Evolutionary conservation across 129 eudicot genomes (phyloP), one percentile per base, ranked within the genome.

Genomic region (Heracleum sosnowskyi): DNA sequence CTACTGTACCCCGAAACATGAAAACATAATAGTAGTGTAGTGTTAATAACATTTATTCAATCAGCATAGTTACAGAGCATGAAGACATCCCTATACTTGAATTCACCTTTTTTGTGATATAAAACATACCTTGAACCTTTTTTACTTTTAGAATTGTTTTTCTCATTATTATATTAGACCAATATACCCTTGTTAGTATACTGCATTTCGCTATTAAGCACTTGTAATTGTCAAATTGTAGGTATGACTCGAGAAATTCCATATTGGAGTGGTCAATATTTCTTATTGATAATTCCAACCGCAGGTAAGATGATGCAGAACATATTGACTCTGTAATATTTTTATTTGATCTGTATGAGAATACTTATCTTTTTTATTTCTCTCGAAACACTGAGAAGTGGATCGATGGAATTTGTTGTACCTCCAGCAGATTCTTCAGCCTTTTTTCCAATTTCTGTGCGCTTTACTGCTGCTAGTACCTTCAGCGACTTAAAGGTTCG

Each of bases 321-420:
- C 81, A 10, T 46, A 16, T 33, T 57, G 11, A 49, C 2, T 44
- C 5, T 11, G 18, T n/a, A 11, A 73, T 53, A 18, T 68, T 62
- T 35, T 49, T 10, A 40, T 63, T 29, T 51, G 33, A 44, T 53
- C 60, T 31, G 7, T 17, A 73, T n/a, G 79, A 42, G 49, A 47
- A 68, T 39, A 28, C 76, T 77, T 6, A 76, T 64, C 4, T 84
- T 70, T 42, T 45, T 46, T 71, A 37, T 41, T 73, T 36, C 41
- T 46, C 44, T 62, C 13, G 73, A 47, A 73, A 83, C 74, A 46
- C 24, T 69, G 77, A 74, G 88, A 90, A 95, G 99, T 87, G 97
- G 99, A 70, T 86, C 94, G 3, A 69, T 95, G 97, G 99, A 95
- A 83, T 95, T 91, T 82, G 96, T 95, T 76, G 93, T 95, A 70